Base-by-base conservation (phyloP, 257 asterid species). In the Solanum boliviense region DNA sequence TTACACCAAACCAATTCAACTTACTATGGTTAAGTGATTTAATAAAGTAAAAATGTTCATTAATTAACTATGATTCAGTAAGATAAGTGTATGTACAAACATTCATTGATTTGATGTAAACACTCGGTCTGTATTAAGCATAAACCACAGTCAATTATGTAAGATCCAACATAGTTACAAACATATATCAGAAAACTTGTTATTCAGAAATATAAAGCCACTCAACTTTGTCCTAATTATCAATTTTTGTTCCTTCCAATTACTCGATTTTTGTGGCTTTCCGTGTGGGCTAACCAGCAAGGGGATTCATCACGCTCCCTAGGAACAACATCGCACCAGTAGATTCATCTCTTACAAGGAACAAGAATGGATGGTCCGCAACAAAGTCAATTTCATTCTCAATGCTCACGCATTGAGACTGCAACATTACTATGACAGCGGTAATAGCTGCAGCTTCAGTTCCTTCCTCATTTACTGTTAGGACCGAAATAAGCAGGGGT, bases 311-410 rank as follows among this genome's bases (percentile, higher is more conserved):
- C 71, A 92, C 87, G 0, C 68, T 84, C 9, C 94, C 92, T 2
- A 88, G 27, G 67, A 92, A 92, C 87, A 88, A 76, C n/a, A 89
- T 73, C 15, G 29, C 89, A 7, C 92, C 88, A 1, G 90, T 88
- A 67, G 36, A 23, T 35, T 89, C 90, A 75, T 92, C 94, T 87
- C 92, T 87, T 34, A 88, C 67, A 12, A 89, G 46, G 78, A 87
- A 92, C 67, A 92, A 71, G 74, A 92, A 92, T 3, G 92, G 91
- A 70, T 92, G 94, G 48, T 90, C 91, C 2, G 92, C 91, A 0
- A 88, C 92, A 18, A 90, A 90, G 72, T 88, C 89, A 20, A 38
- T 12, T 21, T 44, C 68, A 13, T 91, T 93, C 5, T 78, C 88
- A 0, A 62, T n/a, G 48, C 32, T 70, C 34, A 65, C 36, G 0